Conservation (phyloP, 208 protist genomes). For the Leishmania major region DNA sequence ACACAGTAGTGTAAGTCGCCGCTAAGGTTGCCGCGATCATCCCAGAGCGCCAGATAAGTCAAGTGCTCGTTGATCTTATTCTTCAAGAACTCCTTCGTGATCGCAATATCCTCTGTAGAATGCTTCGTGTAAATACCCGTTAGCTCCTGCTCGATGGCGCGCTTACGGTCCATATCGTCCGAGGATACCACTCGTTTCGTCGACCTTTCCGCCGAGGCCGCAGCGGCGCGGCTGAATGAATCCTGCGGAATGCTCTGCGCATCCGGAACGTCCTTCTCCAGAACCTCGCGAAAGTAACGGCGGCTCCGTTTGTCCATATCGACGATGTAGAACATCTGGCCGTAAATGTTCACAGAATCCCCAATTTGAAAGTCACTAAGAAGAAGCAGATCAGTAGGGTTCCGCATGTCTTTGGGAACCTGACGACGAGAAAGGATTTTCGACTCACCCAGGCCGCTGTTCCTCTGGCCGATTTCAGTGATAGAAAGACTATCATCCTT, state of each 20-base stretch:
- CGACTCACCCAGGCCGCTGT: conserved; percentile 78
- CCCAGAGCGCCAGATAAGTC: conserved; percentile 87
- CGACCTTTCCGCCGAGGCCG: conserved; percentile 23
- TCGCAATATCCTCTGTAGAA: conserved; percentile 82
- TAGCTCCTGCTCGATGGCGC: conserved; percentile 81
- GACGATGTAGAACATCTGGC: conserved; percentile 71
- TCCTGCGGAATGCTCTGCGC: conserved; percentile 51
- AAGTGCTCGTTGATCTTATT: conserved; percentile 89
- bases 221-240: conserved; percentile 36
- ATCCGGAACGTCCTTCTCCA: conserved; percentile 42
- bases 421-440: conserved; percentile 79
- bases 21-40: conserved; percentile 81
- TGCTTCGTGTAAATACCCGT: conserved; percentile 91
- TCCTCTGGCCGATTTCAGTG: conserved; percentile 61
- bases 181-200: conserved; percentile 62
- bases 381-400: conserved; percentile 49
- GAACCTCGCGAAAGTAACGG: conserved; percentile 64
- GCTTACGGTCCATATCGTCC: conserved; percentile 89
- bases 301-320: conserved; percentile 86
- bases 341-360: conserved; percentile 66
- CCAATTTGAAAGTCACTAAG: conserved; percentile 84
- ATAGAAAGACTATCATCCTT: conserved; percentile 86
- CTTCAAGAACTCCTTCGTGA: conserved; percentile 86
- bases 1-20: conserved; percentile 85
- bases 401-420: conserved; percentile 61